Conservation (phyloP, 352 stramenopile genomes). For the Globisporangium parvum region DNA sequence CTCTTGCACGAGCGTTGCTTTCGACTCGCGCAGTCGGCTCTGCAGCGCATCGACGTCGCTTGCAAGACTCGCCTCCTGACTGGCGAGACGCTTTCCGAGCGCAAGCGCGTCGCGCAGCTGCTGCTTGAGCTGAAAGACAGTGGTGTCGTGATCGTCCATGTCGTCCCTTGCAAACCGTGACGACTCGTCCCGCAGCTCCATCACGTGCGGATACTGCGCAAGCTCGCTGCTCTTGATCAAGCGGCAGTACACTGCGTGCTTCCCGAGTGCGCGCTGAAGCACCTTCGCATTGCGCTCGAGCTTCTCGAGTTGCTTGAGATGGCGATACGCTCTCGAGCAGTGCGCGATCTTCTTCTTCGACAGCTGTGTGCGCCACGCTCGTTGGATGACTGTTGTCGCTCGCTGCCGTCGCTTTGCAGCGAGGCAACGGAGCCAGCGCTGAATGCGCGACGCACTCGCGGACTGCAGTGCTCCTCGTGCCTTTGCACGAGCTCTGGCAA, state of each 20-base stretch:
- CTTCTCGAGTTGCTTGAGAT: conserved; percentile 21
- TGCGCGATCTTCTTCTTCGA: conserved; percentile 29
- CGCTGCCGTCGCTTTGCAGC: conserved; percentile 1
- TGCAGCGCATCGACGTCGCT: conserved; percentile 27
- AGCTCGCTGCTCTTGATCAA: conserved; percentile 25
- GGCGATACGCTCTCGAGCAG: conserved; percentile 22
- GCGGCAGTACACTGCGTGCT: conserved; percentile 19
- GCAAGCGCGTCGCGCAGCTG: conserved; percentile 15
- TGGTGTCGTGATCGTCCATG: not conserved
- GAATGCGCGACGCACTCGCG: conserved; percentile 12
- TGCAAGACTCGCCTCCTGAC: conserved; percentile 21
- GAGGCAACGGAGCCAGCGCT: conserved; percentile 24
- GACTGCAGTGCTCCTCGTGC: conserved; percentile 3
- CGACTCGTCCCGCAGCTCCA: conserved; percentile 9
- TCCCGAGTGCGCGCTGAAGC: conserved; percentile 37
- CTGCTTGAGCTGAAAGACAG: conserved; percentile 14
- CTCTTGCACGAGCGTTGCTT: conserved; percentile 24
- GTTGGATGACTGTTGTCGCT: conserved; percentile 29
- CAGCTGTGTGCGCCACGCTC: conserved; percentile 32
- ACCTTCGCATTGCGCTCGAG: conserved; percentile 32
- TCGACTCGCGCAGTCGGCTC: conserved; percentile 18
- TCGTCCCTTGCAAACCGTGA: not conserved
- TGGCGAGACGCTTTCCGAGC: conserved; percentile 21
- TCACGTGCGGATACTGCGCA: conserved; percentile 22
- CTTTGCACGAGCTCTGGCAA: conserved; percentile 14